Evolutionary conservation across 441 rosid genomes (phyloP).

Genomic region (Erysimum pusillum): DNA sequence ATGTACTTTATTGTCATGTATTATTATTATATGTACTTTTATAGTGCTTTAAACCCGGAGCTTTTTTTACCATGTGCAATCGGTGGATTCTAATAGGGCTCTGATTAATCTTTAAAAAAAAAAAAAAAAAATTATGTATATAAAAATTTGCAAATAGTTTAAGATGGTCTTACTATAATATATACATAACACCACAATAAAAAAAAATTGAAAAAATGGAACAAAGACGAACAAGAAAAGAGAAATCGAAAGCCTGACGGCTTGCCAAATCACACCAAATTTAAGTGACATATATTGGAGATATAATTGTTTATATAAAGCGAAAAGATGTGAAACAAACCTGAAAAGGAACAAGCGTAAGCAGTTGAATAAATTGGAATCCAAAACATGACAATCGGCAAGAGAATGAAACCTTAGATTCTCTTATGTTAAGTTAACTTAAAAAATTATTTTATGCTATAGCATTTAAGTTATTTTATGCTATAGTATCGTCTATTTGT

Average conservation of each 20-base stretch:
- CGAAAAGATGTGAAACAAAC: constrained; percentile 5
- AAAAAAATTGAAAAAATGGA: not conserved
- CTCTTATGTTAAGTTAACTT: not conserved
- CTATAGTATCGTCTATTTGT: not conserved
- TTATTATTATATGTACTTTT: not conserved
- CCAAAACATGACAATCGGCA: constrained; percentile 6
- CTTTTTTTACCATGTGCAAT: not conserved
- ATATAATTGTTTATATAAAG: constrained; percentile 16
- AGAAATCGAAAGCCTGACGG: constrained; percentile 23
- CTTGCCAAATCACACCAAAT: constrained; percentile 15
- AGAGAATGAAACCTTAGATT: not conserved
- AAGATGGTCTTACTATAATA: not conserved
- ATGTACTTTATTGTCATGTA: not conserved
- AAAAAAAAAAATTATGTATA: no score
- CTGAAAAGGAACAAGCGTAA: constrained; percentile 21
- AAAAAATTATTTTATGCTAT: not conserved
- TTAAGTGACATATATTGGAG: constrained; percentile 8
- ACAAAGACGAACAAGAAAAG: constrained; percentile 7
- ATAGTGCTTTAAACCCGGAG: not conserved
- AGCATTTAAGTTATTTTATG: not conserved
- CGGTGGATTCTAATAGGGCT: not conserved
- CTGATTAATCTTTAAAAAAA: no score
- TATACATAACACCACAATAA: not conserved
- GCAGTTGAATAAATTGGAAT: not conserved
- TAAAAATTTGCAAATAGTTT: not conserved